A percentile compares a stretch with the other conserved stretches of the same genome.
Conservation (phyloP, 176 grass and related monocot species). For the Microstegium vimineum region DNA sequence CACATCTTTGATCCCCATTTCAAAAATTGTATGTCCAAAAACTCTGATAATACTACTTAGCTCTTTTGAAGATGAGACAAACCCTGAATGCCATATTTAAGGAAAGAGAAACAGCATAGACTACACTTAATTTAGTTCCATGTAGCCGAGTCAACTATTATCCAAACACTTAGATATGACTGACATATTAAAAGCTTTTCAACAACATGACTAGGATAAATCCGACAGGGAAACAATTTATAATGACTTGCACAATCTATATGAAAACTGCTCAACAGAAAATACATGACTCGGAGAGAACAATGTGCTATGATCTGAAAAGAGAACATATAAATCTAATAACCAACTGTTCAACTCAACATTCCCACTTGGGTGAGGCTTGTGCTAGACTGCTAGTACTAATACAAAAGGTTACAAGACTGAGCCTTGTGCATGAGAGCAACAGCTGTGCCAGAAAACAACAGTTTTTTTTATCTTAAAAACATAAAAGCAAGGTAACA, state of each 20-base stretch:
- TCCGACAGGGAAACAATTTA: neutral
- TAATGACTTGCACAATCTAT: neutral
- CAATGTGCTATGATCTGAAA: neutral
- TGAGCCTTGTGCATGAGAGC: neutral
- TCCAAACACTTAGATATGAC: neutral
- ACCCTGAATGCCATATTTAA: too few relatives aligned
- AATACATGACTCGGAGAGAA: neutral
- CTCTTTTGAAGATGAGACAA: too few relatives aligned
- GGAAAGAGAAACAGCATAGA: too few relatives aligned
- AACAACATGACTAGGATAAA: neutral
- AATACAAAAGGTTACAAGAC: neutral
- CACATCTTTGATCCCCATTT: too few relatives aligned
- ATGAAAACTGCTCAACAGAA: neutral
- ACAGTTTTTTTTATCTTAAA: neutral
- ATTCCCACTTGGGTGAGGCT: neutral
- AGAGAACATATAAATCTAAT: neutral
- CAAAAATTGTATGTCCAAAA: too few relatives aligned
- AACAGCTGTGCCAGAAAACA: neutral
- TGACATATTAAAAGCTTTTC: neutral
- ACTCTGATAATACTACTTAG: too few relatives aligned
- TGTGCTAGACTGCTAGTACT: neutral
- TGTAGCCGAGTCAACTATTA: neutral
- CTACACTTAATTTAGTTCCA: too few relatives aligned
- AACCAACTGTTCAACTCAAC: neutral
- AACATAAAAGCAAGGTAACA: neutral